phyloP scores from a whole-genome alignment of 1,284 basidiomycete genomes.

The Trametes pubescens region DNA sequence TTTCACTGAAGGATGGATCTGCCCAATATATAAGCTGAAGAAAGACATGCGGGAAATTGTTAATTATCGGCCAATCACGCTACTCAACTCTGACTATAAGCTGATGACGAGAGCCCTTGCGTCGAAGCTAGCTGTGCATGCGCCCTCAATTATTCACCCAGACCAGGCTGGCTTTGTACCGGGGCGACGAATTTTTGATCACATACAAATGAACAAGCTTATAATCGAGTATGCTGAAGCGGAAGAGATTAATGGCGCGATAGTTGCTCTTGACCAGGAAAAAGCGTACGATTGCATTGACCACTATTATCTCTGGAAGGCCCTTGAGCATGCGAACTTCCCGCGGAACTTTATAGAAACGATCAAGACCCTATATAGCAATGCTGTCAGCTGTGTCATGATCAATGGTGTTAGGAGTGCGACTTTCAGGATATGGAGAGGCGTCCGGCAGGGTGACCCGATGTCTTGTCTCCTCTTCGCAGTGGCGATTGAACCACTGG shows the following conservation, averaged over 20 bases:
- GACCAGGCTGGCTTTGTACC: constrained; percentile 44
- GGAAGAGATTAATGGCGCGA: constrained; percentile 31
- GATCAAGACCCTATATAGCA: background rate
- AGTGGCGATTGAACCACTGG: too few relatives aligned
- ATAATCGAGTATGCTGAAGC: constrained; percentile 39
- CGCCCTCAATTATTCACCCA: constrained; percentile 30
- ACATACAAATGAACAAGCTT: constrained; percentile 32
- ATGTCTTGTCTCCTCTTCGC: background rate
- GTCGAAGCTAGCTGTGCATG: constrained; percentile 24
- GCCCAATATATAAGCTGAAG: background rate
- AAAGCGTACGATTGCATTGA: constrained; percentile 17
- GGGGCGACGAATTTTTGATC: constrained; percentile 36
- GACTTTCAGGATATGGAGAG: background rate
- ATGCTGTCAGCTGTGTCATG: background rate
- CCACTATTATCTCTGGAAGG: background rate
- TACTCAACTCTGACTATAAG: constrained; percentile 46
- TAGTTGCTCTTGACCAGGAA: background rate
- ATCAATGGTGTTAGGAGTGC: background rate
- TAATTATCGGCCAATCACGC: constrained; percentile 46
- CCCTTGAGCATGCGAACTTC: background rate
- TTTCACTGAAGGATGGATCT: background rate
- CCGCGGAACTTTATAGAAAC: background rate
- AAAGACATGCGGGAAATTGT: constrained; percentile 25
- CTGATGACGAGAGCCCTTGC: constrained; percentile 37
- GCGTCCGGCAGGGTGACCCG: constrained; percentile 1